phyloP scores from a whole-genome alignment of 2,329 filamentous ascomycete genomes.

The Ophiostoma montium region DNA sequence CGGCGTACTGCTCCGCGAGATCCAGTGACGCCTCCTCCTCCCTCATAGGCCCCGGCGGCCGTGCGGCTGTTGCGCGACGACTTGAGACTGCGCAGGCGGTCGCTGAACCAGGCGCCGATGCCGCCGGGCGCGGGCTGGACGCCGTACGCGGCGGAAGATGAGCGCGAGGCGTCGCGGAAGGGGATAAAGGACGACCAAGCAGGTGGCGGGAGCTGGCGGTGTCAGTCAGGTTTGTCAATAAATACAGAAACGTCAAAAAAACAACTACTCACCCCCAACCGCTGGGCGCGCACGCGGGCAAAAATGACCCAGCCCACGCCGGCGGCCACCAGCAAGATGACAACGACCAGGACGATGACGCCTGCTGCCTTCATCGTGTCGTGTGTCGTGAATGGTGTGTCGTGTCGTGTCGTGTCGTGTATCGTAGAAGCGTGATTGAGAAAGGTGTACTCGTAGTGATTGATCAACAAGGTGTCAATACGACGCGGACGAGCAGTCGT shows the following conservation, averaged over 20 bases:
- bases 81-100: slow-evolving; percentile 37
- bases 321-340: slow-evolving; percentile 44
- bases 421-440: no score
- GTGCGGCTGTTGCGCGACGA: slow-evolving; percentile 48
- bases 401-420: no score
- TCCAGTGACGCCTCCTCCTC: slow-evolving; percentile 20
- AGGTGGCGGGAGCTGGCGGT: slow-evolving; percentile 50
- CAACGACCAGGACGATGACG: slow-evolving; percentile 58
- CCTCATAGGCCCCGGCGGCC: slow-evolving; percentile 59
- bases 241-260: neutral
- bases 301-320: slow-evolving; percentile 55
- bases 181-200: slow-evolving; percentile 55
- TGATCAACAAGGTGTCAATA: no score
- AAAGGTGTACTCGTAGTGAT: no score
- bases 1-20: slow-evolving; percentile 22
- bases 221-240: neutral
- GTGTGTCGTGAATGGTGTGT: neutral
- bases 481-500: no score
- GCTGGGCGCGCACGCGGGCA: slow-evolving; percentile 56
- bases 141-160: slow-evolving; percentile 24
- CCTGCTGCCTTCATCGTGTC: slow-evolving; percentile 42
- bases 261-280: slow-evolving; percentile 46
- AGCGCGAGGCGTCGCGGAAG: slow-evolving; percentile 40
- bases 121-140: slow-evolving; percentile 45
- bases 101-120: slow-evolving; percentile 58